Evolutionary conservation across 805 yeast genomes (phyloP), one percentile per base, ranked within the genome.

Genomic region (Cyberlindnera mrakii): DNA sequence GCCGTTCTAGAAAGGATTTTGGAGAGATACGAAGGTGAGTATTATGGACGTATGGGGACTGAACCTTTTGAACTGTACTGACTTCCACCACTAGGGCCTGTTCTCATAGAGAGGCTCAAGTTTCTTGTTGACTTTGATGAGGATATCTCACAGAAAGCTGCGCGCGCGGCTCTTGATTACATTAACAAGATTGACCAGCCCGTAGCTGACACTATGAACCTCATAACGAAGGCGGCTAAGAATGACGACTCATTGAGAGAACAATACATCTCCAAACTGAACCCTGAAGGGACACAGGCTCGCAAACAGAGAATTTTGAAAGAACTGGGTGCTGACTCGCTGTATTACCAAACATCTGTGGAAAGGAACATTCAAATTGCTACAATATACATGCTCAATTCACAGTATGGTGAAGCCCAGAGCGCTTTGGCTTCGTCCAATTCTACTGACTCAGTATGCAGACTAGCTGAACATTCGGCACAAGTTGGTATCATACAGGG

Each of bases 401-500:
- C 41, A 15, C 53, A 47, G 23, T 58, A 50, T 33, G 9, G 40
- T 1, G 62, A 55, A 15, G 60, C 60, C 1, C 47, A 46, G 30
- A 40, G 44, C 4, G 53, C 47, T 3, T 29, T 58, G 4, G 30
- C 51, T 7, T 41, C 51, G 9, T 40, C 58, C 7, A 44, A 48
- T 8, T 18, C 43, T 13, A 34, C 48, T 1, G 33, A 52, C 3
- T 39, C 46, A 11, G 46, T 54, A 4, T 57, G 60, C 30, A 49
- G 42, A 13, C 23, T 55, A 17, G 48, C 55, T 8, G 58, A 56
- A 31, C 18, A 36, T 11, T 35, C 52, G 4, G 53, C 55, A 2
- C 58, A 57, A 33, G 39, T 50, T n/a, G 55, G 57, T 0, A 31
- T 58, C 1, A 32, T 58, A 7, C 59, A 55, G 33, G 51, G 46